Evolutionary conservation across 306 rosid genomes (phyloP).

Genomic region (Glycine latifolia): DNA sequence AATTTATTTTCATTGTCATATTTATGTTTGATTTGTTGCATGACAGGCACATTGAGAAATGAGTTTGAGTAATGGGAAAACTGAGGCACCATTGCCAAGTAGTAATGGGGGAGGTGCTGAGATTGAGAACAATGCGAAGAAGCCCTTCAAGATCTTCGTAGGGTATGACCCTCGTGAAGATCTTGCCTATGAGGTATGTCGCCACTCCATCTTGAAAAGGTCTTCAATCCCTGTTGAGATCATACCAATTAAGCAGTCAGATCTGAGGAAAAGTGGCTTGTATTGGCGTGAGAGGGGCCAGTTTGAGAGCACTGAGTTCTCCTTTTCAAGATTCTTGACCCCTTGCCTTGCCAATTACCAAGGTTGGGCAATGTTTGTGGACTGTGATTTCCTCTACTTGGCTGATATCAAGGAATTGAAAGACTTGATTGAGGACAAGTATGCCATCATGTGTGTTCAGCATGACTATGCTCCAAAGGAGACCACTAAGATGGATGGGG

Average conservation of each 20-base stretch:
- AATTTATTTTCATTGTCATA: not conserved
- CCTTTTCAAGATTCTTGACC: constrained; percentile 73
- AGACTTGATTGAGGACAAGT: constrained; percentile 61
- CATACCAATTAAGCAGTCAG: constrained; percentile 66
- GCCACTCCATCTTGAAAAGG: constrained; percentile 63
- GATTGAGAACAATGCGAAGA: constrained; percentile 26
- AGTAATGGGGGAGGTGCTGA: constrained; percentile 43
- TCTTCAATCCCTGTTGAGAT: constrained; percentile 74
- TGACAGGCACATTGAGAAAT: constrained; percentile 46
- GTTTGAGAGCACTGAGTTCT: constrained; percentile 77
- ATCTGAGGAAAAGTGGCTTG: constrained; percentile 62
- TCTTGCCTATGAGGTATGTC: constrained; percentile 68
- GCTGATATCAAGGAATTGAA: constrained; percentile 69
- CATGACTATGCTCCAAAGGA: constrained; percentile 78
- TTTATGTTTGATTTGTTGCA: constrained; percentile 20
- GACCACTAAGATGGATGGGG: constrained; percentile 80
- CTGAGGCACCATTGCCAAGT: constrained; percentile 31
- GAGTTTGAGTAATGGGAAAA: constrained; percentile 57
- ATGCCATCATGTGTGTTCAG: constrained; percentile 75
- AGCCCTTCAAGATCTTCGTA: constrained; percentile 67
- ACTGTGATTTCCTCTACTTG: constrained; percentile 74
- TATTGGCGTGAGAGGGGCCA: constrained; percentile 79
- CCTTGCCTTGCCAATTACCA: constrained; percentile 62
- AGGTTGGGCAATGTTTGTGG: constrained; percentile 85
- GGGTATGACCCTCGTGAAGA: constrained; percentile 76